phyloP scores from a whole-genome alignment of 257 asterid genomes.

The Jacaranda copaia region DNA sequence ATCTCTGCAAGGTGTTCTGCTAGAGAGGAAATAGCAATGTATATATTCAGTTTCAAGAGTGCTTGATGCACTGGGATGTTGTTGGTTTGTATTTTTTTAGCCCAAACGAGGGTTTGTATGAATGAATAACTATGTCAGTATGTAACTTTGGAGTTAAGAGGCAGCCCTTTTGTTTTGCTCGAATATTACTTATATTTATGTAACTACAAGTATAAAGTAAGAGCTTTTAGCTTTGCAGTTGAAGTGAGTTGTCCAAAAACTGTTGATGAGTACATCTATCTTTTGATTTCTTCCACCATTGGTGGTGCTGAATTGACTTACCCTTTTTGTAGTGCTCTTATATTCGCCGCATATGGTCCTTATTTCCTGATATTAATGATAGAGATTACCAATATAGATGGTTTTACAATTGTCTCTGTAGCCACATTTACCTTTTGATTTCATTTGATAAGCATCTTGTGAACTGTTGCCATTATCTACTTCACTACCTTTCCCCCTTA shows the following conservation, averaged over 20 bases:
- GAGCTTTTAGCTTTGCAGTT: background rate
- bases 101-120: slow-evolving; percentile 8
- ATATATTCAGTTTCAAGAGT: slow-evolving; percentile 19
- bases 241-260: background rate
- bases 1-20: slow-evolving; percentile 29
- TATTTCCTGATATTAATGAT: slow-evolving; percentile 20
- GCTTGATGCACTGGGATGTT: background rate
- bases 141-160: background rate
- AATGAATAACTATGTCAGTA: background rate
- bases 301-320: slow-evolving; percentile 31
- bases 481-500: background rate
- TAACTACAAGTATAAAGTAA: background rate
- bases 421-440: slow-evolving; percentile 15
- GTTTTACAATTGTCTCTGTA: slow-evolving; percentile 4
- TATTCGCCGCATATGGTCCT: slow-evolving; percentile 25
- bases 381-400: background rate
- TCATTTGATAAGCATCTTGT: slow-evolving; percentile 24
- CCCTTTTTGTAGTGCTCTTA: slow-evolving; percentile 14
- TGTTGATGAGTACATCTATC: slow-evolving; percentile 15
- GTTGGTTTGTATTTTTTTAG: slow-evolving; percentile 26
- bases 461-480: slow-evolving; percentile 14
- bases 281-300: slow-evolving; percentile 32
- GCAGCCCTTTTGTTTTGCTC: background rate
- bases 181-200: background rate
- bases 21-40: slow-evolving; percentile 9